A percentile compares a stretch with the other conserved stretches of the same genome.
phyloP scores from a whole-genome alignment of 2,329 filamentous ascomycete species.

The Colletotrichum musae region DNA sequence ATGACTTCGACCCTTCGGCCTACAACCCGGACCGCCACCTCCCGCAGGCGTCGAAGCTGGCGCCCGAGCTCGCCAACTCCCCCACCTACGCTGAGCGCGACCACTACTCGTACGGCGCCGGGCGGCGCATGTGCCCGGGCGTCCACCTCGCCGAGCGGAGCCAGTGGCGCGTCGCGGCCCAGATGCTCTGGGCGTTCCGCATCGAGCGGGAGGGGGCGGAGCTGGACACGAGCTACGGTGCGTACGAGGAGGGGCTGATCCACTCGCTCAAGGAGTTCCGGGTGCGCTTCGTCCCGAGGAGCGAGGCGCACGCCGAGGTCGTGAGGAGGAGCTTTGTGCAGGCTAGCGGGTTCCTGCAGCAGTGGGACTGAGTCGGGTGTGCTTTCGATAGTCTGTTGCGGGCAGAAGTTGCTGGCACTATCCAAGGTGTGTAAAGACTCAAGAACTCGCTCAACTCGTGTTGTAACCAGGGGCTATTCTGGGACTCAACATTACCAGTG shows the following conservation, averaged over 20 bases:
- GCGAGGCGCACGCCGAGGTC: conserved; percentile 6
- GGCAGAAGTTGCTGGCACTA: no score
- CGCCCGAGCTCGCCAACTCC: conserved; percentile 47
- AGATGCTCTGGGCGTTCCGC: conserved; percentile 63
- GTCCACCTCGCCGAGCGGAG: conserved; percentile 65
- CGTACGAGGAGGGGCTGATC: conserved; percentile 21
- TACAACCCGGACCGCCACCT: conserved; percentile 50
- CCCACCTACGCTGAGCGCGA: conserved; percentile 48
- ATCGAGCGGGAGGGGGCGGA: conserved; percentile 9
- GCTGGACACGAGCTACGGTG: conserved; percentile 19
- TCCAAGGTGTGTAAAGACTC: no score
- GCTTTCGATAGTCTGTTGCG: no score
- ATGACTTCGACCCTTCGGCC: conserved; percentile 45
- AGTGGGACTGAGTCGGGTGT: not conserved
- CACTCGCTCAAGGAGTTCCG: conserved; percentile 15
- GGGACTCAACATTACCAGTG: no score
- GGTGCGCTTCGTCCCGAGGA: conserved; percentile 22
- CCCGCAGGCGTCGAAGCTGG: conserved; percentile 46
- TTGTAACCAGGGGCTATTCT: no score
- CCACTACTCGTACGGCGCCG: conserved; percentile 63
- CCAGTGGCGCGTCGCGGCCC: conserved; percentile 54
- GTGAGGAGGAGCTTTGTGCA: not conserved
- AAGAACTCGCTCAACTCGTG: no score
- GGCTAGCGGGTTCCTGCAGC: not conserved
- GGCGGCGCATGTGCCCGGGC: conserved; percentile 63